Base-by-base conservation (phyloP, 495 filamentous ascomycete species). In the Usnea hakonensis region DNA sequence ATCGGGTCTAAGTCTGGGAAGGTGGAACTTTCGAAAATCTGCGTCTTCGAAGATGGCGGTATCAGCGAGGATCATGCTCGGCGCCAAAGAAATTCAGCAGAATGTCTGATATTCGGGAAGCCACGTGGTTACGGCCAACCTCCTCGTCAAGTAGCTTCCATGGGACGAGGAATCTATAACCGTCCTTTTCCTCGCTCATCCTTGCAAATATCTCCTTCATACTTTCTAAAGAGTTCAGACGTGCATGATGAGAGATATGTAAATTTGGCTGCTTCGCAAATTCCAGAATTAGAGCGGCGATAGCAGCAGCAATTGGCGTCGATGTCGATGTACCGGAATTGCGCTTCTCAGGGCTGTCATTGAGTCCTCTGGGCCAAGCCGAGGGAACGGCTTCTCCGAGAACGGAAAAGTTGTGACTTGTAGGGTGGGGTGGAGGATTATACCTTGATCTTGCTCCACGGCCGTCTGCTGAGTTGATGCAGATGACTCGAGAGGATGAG, bases 231-330 rank as follows among this genome's bases (percentile, higher is more conserved):
- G 7, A 9, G 21, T 30, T n/a, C 19, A 58, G 38, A n/a, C 11
- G 40, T 10, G n/a, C 16, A 43, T 28, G 19, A 30, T 46, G n/a
- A 40, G 7, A 6, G 26, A 58, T 44, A 19, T 8, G 30, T 37
- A 23, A 23, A 60, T 64, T 17, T 56, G 65, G 3, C 41, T 70
- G 16, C 11, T 52, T 32, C 5, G 41, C 61, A 33, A 57, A 64
- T 3, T 67, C 63, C 16, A 67, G 63, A 23, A 67, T 37, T 16
- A 67, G 58, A 30, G 58, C 64, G 17, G 65, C 65, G 36, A 68
- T 66, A 5, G 44, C 64, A 33, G 64, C 65, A 36, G 65, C 65
- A 37, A 66, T 63, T 9, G 65, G 63, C 3, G 58, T 66, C 40
- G 64, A 50, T 33, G 58, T 61, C 13, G 65, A 68, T 6, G 65